Evolutionary conservation across 2,329 filamentous ascomycete species (phyloP), one percentile per base, ranked within the genome.

Genomic region (Lasiodiplodia gonubiensis): DNA sequence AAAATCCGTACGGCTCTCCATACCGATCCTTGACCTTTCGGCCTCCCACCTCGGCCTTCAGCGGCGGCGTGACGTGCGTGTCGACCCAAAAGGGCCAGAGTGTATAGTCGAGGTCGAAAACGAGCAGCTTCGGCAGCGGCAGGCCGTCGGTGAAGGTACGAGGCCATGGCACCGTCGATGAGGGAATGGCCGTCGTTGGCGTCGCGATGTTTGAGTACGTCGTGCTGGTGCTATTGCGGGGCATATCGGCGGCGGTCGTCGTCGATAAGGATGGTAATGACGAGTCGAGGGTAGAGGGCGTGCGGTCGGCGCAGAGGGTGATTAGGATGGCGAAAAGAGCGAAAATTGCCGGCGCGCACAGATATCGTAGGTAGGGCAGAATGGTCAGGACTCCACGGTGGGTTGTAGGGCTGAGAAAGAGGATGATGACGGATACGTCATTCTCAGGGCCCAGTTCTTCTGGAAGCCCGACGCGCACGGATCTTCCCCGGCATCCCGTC

Each of bases 51-150:
- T 54, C 60, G 3, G 79, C 73, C 71, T 89, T 89, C 60, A 97
- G 81, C 0, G 93, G 94, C 7, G 89, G 86, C 27, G 88, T 88
- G 73, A 95, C 91, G 80, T 97, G 94, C 3, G 93, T 97, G 82
- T 98, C 95, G 1, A 97, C 90, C 94, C 94, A 98, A 81, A 97
- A 97, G 4, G 94, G 93, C 95, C 94, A 98, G n/a, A 98, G 85
- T 0, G 95, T 98, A 84, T 97, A 98, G 84, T 98, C 94, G 70
- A 98, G 88, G 78, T 98, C 95, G 81, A 98, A 97, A 70, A 95
- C 92, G 73, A 98, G 86, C 72, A 97, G 86, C 69, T 90, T 89
- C 0, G 94, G 94, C 1, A 97, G 86, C 0, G 93, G 92, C 0
- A 89, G 86, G 51, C 88, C 85, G 71, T 90, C 88, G 69, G 81